phyloP scores from a whole-genome alignment of 352 stramenopile species.

The Phytopythium aichiense region DNA sequence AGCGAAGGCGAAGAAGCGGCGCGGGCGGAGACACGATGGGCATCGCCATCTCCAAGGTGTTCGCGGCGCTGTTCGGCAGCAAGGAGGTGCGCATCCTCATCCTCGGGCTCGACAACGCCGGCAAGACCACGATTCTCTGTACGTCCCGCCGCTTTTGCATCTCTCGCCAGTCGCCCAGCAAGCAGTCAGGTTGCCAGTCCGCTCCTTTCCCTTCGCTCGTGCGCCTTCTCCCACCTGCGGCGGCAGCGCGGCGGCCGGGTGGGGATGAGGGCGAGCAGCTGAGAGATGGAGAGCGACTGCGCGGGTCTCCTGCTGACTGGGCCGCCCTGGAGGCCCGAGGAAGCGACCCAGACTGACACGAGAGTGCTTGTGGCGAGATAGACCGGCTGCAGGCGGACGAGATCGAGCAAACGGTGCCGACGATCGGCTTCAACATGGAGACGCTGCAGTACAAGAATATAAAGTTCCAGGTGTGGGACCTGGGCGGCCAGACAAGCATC shows the following conservation, averaged over 20 bases:
- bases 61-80: constrained; percentile 97
- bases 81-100: constrained; percentile 99
- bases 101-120: constrained; percentile 98
- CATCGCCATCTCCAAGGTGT: constrained; percentile 97
- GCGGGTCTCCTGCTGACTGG: neutral
- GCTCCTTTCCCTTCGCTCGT: no score
- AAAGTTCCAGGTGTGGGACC: constrained; percentile 99
- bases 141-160: constrained; percentile 20
- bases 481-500: constrained; percentile 99
- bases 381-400: constrained; percentile 88
- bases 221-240: neutral
- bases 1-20: neutral
- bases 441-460: constrained; percentile 92
- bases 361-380: constrained; percentile 12
- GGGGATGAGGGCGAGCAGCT: no score
- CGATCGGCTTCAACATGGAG: constrained; percentile 98
- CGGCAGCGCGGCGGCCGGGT: no score
- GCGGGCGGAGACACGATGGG: constrained; percentile 77
- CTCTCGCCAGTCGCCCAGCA: no score
- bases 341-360: neutral
- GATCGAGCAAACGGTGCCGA: constrained; percentile 98
- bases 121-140: constrained; percentile 99
- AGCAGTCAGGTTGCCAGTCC: no score
- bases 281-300: neutral
- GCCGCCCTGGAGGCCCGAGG: neutral